Conservation (phyloP, 2,329 filamentous ascomycete species). For the Mycosphaerella sp. region DNA sequence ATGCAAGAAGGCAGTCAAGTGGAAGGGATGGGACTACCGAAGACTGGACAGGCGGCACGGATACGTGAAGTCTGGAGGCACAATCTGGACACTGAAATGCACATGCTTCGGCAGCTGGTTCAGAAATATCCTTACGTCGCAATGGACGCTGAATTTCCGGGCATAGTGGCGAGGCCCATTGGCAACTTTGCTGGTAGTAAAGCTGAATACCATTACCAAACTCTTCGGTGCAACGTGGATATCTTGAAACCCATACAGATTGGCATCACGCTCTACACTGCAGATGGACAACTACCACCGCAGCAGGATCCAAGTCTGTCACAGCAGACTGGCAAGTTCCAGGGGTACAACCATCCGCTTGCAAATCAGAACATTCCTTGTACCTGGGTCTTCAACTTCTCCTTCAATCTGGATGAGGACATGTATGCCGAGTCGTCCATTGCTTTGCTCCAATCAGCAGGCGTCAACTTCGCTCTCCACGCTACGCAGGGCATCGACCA, state of each 20-base stretch:
- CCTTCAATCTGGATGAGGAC: conserved; percentile 87
- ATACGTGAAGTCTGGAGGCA: conserved; percentile 97
- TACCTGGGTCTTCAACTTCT: conserved; percentile 99
- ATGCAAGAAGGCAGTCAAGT: conserved; percentile 40
- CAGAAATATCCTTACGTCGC: conserved; percentile 93
- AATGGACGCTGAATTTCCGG: conserved; percentile 99
- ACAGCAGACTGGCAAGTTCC: conserved; percentile 35
- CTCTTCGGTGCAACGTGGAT: conserved; percentile 92
- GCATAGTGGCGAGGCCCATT: conserved; percentile 91
- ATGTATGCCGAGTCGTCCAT: conserved; percentile 98
- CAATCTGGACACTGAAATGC: conserved; percentile 89
- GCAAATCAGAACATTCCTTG: conserved; percentile 58
- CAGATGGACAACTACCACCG: conserved; percentile 80
- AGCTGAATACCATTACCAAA: conserved; percentile 98
- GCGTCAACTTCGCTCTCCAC: conserved; percentile 83
- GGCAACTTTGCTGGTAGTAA: conserved; percentile 81
- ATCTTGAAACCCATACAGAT: conserved; percentile 97
- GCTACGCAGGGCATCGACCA: conserved; percentile 88
- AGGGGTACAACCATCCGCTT: conserved; percentile 39
- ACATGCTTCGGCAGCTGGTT: conserved; percentile 69
- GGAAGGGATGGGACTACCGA: conserved; percentile 33
- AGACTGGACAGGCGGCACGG: conserved; percentile 61
- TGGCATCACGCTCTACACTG: conserved; percentile 86
- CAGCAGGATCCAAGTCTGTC: conserved; percentile 49
- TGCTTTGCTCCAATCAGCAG: conserved; percentile 78